Evolutionary conservation across 768 basidiomycete genomes (phyloP).

Genomic region (Pilatotrama ljubarskyi): DNA sequence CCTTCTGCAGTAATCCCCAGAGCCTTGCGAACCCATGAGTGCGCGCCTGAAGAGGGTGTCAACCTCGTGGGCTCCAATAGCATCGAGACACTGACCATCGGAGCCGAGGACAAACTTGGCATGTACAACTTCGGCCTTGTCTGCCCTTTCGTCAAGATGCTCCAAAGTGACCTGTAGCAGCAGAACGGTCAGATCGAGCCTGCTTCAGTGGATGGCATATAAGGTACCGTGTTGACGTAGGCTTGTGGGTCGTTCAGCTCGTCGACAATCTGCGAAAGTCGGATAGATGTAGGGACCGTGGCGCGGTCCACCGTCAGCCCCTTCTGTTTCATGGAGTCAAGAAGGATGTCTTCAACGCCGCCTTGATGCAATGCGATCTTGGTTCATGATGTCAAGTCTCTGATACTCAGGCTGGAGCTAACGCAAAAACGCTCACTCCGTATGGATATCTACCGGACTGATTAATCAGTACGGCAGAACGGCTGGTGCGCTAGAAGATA

Average conservation of each 20-base stretch:
- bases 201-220: neutral
- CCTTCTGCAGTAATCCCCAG: slow-evolving; percentile 41
- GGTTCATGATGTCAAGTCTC: no score
- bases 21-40: slow-evolving; percentile 39
- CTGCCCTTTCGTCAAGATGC: slow-evolving; percentile 37
- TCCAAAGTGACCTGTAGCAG: slow-evolving; percentile 44
- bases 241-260: slow-evolving; percentile 40
- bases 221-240: slow-evolving; percentile 12
- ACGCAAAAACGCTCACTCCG: no score
- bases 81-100: slow-evolving; percentile 27
- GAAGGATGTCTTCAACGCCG: slow-evolving; percentile 58
- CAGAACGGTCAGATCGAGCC: neutral
- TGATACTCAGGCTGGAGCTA: no score
- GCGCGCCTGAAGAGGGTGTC: slow-evolving; percentile 26
- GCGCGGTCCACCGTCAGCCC: slow-evolving; percentile 45
- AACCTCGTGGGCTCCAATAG: neutral
- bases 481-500: no score
- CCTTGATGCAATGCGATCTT: slow-evolving; percentile 72
- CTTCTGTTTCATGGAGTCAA: slow-evolving; percentile 51
- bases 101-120: slow-evolving; percentile 40
- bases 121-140: slow-evolving; percentile 29
- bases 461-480: no score
- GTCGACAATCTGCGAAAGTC: slow-evolving; percentile 43
- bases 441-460: no score
- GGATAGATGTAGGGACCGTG: slow-evolving; percentile 42